Base-by-base conservation (phyloP, 208 protist species). In the Borovskyia barvae region DNA sequence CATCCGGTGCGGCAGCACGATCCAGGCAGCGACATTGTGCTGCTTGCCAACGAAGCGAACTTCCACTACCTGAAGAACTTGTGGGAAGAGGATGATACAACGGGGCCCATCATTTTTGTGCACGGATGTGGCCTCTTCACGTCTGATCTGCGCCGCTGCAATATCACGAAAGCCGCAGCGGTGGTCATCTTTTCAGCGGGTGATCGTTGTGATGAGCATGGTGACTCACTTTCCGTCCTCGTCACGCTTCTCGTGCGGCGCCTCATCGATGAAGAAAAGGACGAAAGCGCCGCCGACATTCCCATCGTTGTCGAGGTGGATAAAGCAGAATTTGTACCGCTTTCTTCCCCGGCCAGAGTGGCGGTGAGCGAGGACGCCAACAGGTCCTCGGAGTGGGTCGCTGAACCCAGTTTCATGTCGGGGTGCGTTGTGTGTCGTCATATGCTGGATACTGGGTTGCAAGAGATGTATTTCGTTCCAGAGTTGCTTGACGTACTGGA, bases 81-180 rank as follows among this genome's bases (percentile, higher is more conserved):
- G 59, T 78, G 72, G 72, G 61, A 78, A 25, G 54, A 74, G 33
- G 66, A 75, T 19, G 61, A 68, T 35, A 43, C 61, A 20, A 56
- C 41, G 7, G 66, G 66, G 0, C 37, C 47, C 54, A 17, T 78
- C 29, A 36, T 60, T 5, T 41, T 78, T 7, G 54, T 78, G 28
- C 58, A 78, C 49, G 72, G 72, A 17, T 78, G 72, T 37, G 72
- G 72, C 1, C 66, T 78, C 39, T 66, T 75, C 48, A 55, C 57
- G 6, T 51, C 43, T 3, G 72, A 78, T 39, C 60, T 78, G 58
- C 54, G 54, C 12, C 64, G 55, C 45, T 74, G 65, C 72, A 78
- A 78, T 45, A 26, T 78, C 15, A 22, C 25, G 15, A 26, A 59
- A 36, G 72, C 72, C 8, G 59, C 66, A 1, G 55, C 66, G 19